Conservation (phyloP, 2,329 filamentous ascomycete genomes). For the Pseudogymnoascus sp. region DNA sequence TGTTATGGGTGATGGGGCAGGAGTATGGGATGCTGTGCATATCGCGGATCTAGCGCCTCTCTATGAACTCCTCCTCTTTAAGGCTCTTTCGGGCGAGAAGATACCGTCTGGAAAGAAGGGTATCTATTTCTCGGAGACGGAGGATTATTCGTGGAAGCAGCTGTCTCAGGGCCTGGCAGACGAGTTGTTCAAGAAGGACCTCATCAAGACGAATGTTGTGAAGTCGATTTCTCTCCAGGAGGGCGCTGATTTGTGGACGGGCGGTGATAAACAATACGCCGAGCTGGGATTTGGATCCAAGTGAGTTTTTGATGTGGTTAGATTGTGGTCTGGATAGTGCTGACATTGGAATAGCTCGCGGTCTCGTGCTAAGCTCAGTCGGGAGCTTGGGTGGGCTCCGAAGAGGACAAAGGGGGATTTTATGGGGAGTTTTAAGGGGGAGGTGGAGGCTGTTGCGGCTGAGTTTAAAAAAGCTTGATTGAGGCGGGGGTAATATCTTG, state of each 20-base stretch:
- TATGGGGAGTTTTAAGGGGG: not conserved
- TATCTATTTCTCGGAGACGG: slow-evolving; percentile 39
- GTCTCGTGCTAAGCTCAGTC: slow-evolving; percentile 20
- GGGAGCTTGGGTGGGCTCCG: slow-evolving; percentile 20
- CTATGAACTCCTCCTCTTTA: slow-evolving; percentile 35
- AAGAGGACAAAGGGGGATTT: slow-evolving; percentile 19
- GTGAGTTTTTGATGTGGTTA: not conserved
- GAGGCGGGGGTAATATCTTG: not conserved
- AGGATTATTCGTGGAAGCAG: slow-evolving; percentile 36
- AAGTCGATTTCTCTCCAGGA: slow-evolving; percentile 29
- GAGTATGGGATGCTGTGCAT: slow-evolving; percentile 40
- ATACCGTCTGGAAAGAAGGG: slow-evolving; percentile 35
- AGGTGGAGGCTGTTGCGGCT: not conserved
- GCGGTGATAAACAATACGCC: slow-evolving; percentile 23
- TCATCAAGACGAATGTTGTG: slow-evolving; percentile 28
- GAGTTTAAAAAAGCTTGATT: not conserved
- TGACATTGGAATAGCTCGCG: slow-evolving; percentile 18
- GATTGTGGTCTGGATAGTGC: not conserved
- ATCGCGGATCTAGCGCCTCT: slow-evolving; percentile 39
- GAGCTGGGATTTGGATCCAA: slow-evolving; percentile 34
- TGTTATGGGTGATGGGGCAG: slow-evolving; percentile 34
- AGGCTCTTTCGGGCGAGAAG: slow-evolving; percentile 28
- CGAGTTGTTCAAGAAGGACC: slow-evolving; percentile 29
- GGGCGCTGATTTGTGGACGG: slow-evolving; percentile 23
- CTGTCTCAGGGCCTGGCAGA: slow-evolving; percentile 34